phyloP scores from a whole-genome alignment of 2,329 filamentous ascomycete genomes.

The Sphaerulina musiva region DNA sequence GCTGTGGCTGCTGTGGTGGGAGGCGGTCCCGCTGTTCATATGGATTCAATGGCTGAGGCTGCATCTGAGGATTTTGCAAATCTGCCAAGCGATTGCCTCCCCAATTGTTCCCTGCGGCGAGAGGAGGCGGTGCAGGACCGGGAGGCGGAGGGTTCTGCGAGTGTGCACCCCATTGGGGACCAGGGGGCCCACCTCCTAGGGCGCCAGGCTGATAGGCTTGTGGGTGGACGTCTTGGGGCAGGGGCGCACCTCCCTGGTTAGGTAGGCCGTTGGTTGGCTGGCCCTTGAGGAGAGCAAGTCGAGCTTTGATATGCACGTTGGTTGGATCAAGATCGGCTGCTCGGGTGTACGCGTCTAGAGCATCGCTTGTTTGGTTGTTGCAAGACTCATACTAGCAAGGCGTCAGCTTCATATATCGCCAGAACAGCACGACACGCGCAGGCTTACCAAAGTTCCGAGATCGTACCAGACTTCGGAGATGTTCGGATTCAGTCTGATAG shows the following conservation, averaged over 20 bases:
- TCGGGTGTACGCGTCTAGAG: constrained; percentile 88
- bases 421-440: constrained; percentile 4
- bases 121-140: constrained; percentile 56
- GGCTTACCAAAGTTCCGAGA: constrained; percentile 80
- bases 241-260: constrained; percentile 68
- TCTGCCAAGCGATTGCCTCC: constrained; percentile 67
- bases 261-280: constrained; percentile 62
- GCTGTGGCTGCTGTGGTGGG: constrained; percentile 61
- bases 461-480: constrained; percentile 99
- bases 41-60: constrained; percentile 65
- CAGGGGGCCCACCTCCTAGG: constrained; percentile 68
- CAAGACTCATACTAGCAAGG: constrained; percentile 79
- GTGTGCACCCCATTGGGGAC: constrained; percentile 83
- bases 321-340: constrained; percentile 88
- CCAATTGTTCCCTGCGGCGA: constrained; percentile 50
- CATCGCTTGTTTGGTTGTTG: constrained; percentile 97
- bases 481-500: constrained; percentile 92
- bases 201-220: constrained; percentile 83
- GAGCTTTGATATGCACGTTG: constrained; percentile 94
- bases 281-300: constrained; percentile 80
- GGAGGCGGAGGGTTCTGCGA: constrained; percentile 57
- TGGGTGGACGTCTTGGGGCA: constrained; percentile 92
- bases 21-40: constrained; percentile 71
- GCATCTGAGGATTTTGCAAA: constrained; percentile 56
- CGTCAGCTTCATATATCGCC: constrained; percentile 29